phyloP scores from a whole-genome alignment of 2,329 filamentous ascomycete genomes.

The Myriosclerotinia curreyana region DNA sequence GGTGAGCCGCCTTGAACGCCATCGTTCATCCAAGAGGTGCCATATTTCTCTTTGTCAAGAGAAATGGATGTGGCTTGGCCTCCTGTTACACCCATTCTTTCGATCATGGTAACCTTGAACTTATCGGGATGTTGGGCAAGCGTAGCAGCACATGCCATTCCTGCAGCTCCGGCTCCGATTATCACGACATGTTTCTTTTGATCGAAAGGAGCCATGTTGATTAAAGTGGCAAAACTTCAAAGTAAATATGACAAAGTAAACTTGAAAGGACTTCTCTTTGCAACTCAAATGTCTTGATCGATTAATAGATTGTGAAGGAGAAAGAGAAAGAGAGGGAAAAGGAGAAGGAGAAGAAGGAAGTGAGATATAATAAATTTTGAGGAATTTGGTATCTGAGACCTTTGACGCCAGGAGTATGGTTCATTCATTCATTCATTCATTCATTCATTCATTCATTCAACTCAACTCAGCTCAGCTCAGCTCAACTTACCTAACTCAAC shows the following conservation, averaged over 20 bases:
- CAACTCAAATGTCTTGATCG: not conserved
- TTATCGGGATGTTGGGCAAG: slow-evolving; percentile 62
- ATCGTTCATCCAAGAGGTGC: slow-evolving; percentile 60
- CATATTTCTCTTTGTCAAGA: slow-evolving; percentile 54
- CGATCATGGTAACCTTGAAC: slow-evolving; percentile 63
- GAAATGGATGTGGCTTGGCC: slow-evolving; percentile 60
- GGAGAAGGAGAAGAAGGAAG: not conserved
- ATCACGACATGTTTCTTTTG: slow-evolving; percentile 52
- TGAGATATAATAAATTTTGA: not conserved
- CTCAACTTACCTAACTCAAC: no score
- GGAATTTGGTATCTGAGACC: not conserved
- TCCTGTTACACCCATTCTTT: slow-evolving; percentile 56
- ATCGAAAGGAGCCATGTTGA: slow-evolving; percentile 4
- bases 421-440: no score
- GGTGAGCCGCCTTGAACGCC: slow-evolving; percentile 58
- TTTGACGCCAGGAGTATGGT: slow-evolving; percentile 14
- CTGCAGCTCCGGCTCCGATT: slow-evolving; percentile 61
- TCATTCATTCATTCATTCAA: no score
- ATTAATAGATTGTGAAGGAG: not conserved
- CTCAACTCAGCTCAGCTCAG: no score
- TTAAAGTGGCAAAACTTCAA: not conserved
- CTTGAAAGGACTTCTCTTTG: not conserved
- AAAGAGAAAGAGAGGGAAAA: no score
- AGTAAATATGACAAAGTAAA: not conserved
- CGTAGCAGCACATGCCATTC: slow-evolving; percentile 61